phyloP scores from a whole-genome alignment of 805 yeast species.

The Candida stauntonica region DNA sequence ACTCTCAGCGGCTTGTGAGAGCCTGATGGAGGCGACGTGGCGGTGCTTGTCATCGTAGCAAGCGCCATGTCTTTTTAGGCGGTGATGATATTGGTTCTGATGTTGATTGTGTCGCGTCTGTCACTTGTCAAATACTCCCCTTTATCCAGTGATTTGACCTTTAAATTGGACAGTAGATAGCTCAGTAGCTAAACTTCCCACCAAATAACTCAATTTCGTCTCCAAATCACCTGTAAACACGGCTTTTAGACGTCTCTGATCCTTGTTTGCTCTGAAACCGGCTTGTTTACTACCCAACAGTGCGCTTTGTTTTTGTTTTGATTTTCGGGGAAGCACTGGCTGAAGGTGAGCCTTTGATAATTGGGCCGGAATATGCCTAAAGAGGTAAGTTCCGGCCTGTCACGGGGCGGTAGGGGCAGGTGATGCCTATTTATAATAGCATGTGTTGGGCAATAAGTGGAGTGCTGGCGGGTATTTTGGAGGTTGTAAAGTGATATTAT shows the following conservation, averaged over 20 bases:
- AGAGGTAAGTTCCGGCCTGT: background rate
- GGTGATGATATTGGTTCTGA: too few species aligned
- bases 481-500: background rate
- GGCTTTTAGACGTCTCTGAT: too few species aligned
- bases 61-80: background rate
- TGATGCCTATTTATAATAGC: too few species aligned
- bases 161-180: too few species aligned
- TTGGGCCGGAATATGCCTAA: background rate
- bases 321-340: slow-evolving; percentile 2
- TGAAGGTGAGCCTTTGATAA: background rate
- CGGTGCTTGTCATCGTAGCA: background rate
- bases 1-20: slow-evolving; percentile 1
- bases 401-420: too few species aligned
- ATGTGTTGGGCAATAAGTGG: background rate
- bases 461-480: background rate
- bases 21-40: background rate
- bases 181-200: too few species aligned
- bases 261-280: too few species aligned
- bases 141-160: too few species aligned
- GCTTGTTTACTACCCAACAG: background rate
- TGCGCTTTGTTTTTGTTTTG: slow-evolving; percentile 6
- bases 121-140: too few species aligned
- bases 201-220: too few species aligned
- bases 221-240: too few species aligned
- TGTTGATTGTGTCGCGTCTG: too few species aligned